Percentiles rank a stretch among this genome's conserved stretches.
phyloP scores from a whole-genome alignment of 495 filamentous ascomycete species.

The Apodospora peruviana region DNA sequence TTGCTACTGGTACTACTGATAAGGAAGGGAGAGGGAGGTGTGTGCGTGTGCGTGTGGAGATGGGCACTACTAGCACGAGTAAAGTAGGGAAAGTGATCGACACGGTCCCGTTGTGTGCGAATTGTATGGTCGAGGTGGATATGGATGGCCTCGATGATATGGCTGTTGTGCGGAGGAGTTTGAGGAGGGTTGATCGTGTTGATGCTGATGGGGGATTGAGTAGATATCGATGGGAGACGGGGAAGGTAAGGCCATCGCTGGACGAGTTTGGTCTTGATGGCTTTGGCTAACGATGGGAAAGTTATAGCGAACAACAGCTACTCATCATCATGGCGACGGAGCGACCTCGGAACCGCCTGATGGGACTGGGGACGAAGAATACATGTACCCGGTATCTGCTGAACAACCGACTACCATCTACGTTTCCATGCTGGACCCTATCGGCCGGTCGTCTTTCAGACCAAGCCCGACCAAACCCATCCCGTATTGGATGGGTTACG shows the following conservation, averaged over 20 bases:
- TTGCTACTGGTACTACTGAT: background rate
- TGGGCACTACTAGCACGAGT: background rate
- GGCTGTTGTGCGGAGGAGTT: slow-evolving; percentile 15
- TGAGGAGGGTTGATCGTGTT: slow-evolving; percentile 19
- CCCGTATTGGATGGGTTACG: slow-evolving; percentile 44
- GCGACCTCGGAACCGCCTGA: background rate
- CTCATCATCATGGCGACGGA: background rate
- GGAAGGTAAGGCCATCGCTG: slow-evolving; percentile 4
- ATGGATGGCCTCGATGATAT: slow-evolving; percentile 9
- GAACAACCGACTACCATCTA: slow-evolving; percentile 22
- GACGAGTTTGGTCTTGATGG: too few species aligned
- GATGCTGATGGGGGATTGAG: slow-evolving; percentile 22
- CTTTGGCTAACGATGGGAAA: slow-evolving; percentile 6
- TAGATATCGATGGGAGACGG: slow-evolving; percentile 21
- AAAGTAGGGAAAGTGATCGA: slow-evolving; percentile 21
- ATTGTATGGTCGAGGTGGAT: slow-evolving; percentile 24
- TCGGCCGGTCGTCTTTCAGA: slow-evolving; percentile 32
- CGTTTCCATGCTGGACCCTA: slow-evolving; percentile 35
- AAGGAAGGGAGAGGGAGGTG: background rate
- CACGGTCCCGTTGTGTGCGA: slow-evolving; percentile 30
- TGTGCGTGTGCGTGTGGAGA: background rate
- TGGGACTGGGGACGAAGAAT: slow-evolving; percentile 6
- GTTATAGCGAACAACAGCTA: slow-evolving; percentile 1
- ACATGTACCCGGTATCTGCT: slow-evolving; percentile 11
- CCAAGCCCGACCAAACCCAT: slow-evolving; percentile 40